Evolutionary conservation across 2,329 filamentous ascomycete species (phyloP), one percentile per base, ranked within the genome.

Genomic region (Aspergillus calidoustus): DNA sequence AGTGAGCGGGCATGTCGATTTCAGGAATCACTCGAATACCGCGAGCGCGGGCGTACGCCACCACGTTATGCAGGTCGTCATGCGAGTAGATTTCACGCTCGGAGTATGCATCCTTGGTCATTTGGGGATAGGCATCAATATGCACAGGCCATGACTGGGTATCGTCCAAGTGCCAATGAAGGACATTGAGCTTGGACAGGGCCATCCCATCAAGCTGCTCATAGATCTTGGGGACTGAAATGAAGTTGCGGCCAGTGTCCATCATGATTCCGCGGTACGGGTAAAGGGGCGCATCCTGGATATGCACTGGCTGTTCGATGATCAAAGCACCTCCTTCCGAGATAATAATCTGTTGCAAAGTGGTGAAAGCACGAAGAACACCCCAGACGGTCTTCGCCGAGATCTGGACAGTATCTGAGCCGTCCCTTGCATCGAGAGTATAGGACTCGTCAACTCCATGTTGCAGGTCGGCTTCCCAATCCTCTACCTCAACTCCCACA

Each of bases 1-100:
- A 81, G 69, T 88, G 86, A 51, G 85, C 83, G 7, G 86, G 86
- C 84, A 87, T 87, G 70, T 88, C 86, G 47, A 87, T 81, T 67
- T 88, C 86, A n/a, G 86, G 83, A 38, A 87, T 78, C 59, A 88
- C 78, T 58, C 86, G 83, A n/a, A 88, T 79, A 59, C 82, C 86
- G 19, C 85, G 85, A 38, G 81, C 80, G 43, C 81, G 77, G 17
- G 82, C 84, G 64, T 85, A 86, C 13, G 71, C 69, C 54, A 86
- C 78, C 54, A 86, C 72, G 3, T 74, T 73, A 19, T 72, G 76
- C 50, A 86, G 71, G 60, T 79, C 76, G 0, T 69, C 66, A 1
- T 81, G 76, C 3, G 79, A 78, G 69, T 81, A 86, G 53, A 76
- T 71, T 65, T 85, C 81, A 4, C 78, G 76, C 9, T 74, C 56